These are phyloP conservation scores for Coemansia sp. DNA, from an alignment of 192 early-diverging fungal species.

Conservation along the genomic window DNA sequence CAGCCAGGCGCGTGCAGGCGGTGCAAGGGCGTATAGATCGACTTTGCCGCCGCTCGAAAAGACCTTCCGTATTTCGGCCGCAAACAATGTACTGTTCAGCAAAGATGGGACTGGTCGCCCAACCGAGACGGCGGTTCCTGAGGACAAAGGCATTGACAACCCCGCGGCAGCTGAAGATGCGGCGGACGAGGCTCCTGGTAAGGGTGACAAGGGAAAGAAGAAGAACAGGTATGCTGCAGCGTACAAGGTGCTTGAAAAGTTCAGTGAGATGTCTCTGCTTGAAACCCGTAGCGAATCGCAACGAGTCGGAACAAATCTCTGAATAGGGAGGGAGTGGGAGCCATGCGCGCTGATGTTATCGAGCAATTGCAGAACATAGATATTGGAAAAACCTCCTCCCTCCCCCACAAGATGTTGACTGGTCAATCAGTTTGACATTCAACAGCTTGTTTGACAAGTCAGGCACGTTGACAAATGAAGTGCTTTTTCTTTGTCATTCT, in stretches of 20 bases:
- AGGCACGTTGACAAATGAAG: too few species aligned
- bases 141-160: background rate
- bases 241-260: constrained; percentile 56
- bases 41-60: constrained; percentile 25
- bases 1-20: constrained; percentile 31
- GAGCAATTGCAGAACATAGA: too few species aligned
- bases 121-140: background rate
- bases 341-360: too few species aligned
- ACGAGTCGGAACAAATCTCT: background rate
- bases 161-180: background rate
- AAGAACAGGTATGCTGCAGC: constrained; percentile 21
- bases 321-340: too few species aligned
- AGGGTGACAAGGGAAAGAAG: constrained; percentile 3
- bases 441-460: too few species aligned
- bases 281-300: constrained; percentile 37
- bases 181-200: background rate
- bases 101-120: background rate
- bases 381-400: too few species aligned
- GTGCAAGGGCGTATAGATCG: constrained; percentile 24
- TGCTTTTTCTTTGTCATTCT: too few species aligned
- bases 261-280: constrained; percentile 50
- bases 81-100: background rate
- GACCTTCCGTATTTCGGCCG: constrained; percentile 25
- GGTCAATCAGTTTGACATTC: too few species aligned
- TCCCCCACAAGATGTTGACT: too few species aligned